phyloP scores from a whole-genome alignment of 495 filamentous ascomycete species.

The Coniosporium apollinis region DNA sequence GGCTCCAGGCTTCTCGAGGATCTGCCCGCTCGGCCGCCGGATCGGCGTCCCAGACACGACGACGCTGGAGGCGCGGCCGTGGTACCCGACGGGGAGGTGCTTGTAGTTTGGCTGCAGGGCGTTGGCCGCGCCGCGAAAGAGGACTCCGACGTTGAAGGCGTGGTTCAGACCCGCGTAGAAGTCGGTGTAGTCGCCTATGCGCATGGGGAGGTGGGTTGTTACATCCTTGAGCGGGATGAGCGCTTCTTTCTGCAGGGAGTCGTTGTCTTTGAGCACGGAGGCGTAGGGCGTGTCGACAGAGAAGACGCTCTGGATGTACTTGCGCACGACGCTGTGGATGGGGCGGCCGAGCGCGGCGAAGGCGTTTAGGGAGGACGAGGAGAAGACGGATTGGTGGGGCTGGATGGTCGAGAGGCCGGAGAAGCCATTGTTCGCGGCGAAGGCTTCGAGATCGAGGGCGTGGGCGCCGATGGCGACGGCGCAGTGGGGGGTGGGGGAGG shows the following conservation, averaged over 20 bases:
- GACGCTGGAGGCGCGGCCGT: constrained; percentile 24
- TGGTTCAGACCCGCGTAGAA: constrained; percentile 91
- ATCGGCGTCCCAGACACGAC: constrained; percentile 33
- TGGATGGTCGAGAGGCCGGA: constrained; percentile 39
- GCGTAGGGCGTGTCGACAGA: constrained; percentile 39
- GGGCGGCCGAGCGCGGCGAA: constrained; percentile 65
- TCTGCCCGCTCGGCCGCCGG: constrained; percentile 66
- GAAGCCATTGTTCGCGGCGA: constrained; percentile 44
- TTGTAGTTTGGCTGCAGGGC: constrained; percentile 83
- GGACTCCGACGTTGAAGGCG: constrained; percentile 59
- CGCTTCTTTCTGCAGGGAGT: constrained; percentile 31
- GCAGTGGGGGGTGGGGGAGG: constrained; percentile 37
- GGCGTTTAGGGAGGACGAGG: constrained; percentile 54
- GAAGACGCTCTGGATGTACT: constrained; percentile 59
- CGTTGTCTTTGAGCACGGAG: constrained; percentile 41
- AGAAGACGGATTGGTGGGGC: constrained; percentile 44
- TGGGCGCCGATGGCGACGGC: constrained; percentile 68
- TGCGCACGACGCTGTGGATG: constrained; percentile 54
- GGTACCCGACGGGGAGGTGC: constrained; percentile 70
- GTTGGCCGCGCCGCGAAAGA: constrained; percentile 70
- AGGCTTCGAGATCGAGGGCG: constrained; percentile 57
- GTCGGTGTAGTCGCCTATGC: constrained; percentile 90
- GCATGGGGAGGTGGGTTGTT: constrained; percentile 64
- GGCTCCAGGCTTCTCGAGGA: constrained; percentile 40
- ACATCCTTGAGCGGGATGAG: constrained; percentile 42